Base-by-base conservation (phyloP, 306 rosid genomes). In the Quercus mongolica region DNA sequence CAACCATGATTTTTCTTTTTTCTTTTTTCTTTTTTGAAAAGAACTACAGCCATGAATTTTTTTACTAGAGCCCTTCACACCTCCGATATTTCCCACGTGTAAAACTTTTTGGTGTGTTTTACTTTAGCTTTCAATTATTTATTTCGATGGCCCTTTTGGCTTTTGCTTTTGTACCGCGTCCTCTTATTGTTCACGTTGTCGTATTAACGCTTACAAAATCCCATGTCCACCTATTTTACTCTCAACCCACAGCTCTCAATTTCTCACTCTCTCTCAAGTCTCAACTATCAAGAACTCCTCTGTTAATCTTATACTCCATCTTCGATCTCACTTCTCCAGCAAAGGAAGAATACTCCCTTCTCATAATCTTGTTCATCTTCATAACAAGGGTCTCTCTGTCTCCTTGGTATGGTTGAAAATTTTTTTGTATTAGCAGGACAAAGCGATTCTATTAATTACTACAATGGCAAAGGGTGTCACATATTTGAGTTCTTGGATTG, bases 381-480 rank as follows among this genome's bases (percentile, higher is more conserved):
- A 49, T 49, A 49, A 49, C 35, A 38, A 2, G 6, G 41, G 18
- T 62, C 31, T 25, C 13, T 62, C 33, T 12, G 35, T 1, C 28
- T 62, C 38, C 69, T 62, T 49, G 54, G 54, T 13, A 10, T 1
- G 0, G 54, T 49, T 49, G 54, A 46, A 46, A 9, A 0, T 5
- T 5, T 62, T 4, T 13, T 26, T 2, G 19, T 65, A 17, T 10
- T 65, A 17, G 71, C 44, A 26, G 33, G 19, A 38, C 8, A 59
- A 71, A 58, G 52, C 6, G 17, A 5, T n/a, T 17, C 23, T 65
- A 71, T 59, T 49, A 41, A 11, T 49, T 74, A 49, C 67, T 28
- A 65, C 56, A 51, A 92, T 87, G 97, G 87, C 78, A 69, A 87
- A 80, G 78, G 61, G 54, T 78, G 83, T 71, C 7, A 82, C 73